Base-by-base conservation (phyloP, 192 early-diverging fungal species). In the Diversispora epigaea region DNA sequence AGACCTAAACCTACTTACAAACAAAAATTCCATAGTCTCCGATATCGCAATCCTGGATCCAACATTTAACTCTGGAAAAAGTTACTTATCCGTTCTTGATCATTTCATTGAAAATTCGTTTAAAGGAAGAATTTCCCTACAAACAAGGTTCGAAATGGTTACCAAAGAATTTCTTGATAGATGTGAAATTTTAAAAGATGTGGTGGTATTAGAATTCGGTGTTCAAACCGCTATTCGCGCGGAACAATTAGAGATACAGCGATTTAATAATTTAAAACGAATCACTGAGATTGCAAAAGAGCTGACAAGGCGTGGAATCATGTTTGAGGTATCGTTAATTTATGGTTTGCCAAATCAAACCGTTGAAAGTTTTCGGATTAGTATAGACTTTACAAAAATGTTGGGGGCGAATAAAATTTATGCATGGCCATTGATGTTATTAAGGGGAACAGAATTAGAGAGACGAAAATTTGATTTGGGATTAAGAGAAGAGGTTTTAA, bases 141-240 rank as follows among this genome's bases (percentile, higher is more conserved):
- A 75, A 75, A 45, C 72, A 11, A 21, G 73, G 12, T 75, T 75
- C 41, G 73, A 75, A 73, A 75, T 75, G 73, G n/a, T 75, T 12
- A 72, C 25, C 21, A 19, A 19, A 52, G 73, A 75, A 14, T 75
- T 75, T 39, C 10, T 75, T 39, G 68, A 75, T 8, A 50, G 3
- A 43, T 58, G 39, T 14, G 21, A 25, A 52, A 39, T 58, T 76
- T n/a, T 41, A 14, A 32, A 21, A n/a, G 72, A 21, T 43, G 73
- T 39, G 15, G 19, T 66, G 15, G 11, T 76, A 25, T 58, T 75
- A 40, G 73, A 75, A 73, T 75, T 75, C 47, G 73, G 73, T 12
- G 8, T 75, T 39, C 73, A 75, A 49, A 75, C 75, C 15, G 47
- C 76, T 15, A 32, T 45, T 58, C 22, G 25, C 5, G 4, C 21